Evolutionary conservation across 2,329 filamentous ascomycete species (phyloP), one percentile per base, ranked within the genome.

Genomic region (Alternaria hordeiaustralica): DNA sequence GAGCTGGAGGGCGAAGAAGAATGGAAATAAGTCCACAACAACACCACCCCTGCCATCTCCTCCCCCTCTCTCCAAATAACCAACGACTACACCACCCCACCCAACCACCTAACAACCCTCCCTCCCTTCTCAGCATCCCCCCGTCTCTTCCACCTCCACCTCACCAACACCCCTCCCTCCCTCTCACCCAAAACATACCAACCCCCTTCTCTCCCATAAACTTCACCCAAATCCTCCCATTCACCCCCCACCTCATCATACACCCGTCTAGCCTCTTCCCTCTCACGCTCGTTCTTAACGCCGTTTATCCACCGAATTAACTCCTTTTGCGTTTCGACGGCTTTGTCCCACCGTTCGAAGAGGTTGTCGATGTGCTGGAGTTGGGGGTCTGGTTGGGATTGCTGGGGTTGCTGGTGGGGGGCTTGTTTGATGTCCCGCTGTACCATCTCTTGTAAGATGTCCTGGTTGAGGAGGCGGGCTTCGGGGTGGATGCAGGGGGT

Each of bases 301-400:
- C 36, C 36, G 36, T 41, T 18, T 2, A 41, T 18, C 36, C 36
- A 41, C 36, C 36, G 10, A 1, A 5, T 41, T 2, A 41, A 41
- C 8, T 41, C 36, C 15, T 11, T 18, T 5, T 18, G 36, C 36
- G 36, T 41, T n/a, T 18, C 36, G 4, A 41, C n/a, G 8, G 36
- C 36, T 2, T 8, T 41, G 1, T 6, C 36, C 36, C 15, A 18
- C 5, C n/a, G 9, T 2, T 18, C 15, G 8, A 41, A 6, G 4
- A 41, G n/a, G 0, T 6, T 6, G 15, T 3, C 36, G 36, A 6
- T 11, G 3, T 41, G 8, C 0, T 4, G 4, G 5, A 41, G 4
- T 5, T 41, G 36, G 0, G 0, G 1, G 9, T 11, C 33, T 0
- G 33, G 7, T 0, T 41, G 33, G 33, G 33, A 5, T 5, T n/a